phyloP scores from a whole-genome alignment of 2,329 filamentous ascomycete genomes.

The Sordariomycetes sp. region DNA sequence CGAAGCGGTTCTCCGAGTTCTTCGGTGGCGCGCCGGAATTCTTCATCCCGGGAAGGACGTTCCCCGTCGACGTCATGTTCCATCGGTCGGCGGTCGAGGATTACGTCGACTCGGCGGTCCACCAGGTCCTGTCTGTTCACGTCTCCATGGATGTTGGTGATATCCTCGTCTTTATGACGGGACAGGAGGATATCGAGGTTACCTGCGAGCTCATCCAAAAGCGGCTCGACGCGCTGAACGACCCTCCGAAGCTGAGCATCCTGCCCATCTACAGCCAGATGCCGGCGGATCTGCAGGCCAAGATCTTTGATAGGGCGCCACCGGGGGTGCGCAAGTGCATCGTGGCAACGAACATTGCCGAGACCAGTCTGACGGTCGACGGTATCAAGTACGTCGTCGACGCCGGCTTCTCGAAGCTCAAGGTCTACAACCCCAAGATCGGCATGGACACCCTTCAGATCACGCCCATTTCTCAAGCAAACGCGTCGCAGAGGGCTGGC shows the following conservation, averaged over 20 bases:
- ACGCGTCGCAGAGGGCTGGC: slow-evolving; percentile 84
- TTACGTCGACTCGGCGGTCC: slow-evolving; percentile 93
- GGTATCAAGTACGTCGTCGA: slow-evolving; percentile 99
- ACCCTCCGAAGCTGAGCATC: slow-evolving; percentile 88
- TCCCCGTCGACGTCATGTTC: slow-evolving; percentile 93
- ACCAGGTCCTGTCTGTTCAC: slow-evolving; percentile 90
- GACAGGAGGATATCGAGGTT: slow-evolving; percentile 94
- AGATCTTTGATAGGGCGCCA: slow-evolving; percentile 87
- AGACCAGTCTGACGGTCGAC: slow-evolving; percentile 94
- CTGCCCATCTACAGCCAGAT: slow-evolving; percentile 98
- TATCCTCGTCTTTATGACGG: slow-evolving; percentile 98
- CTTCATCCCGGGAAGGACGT: slow-evolving; percentile 88
- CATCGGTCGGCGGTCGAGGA: slow-evolving; percentile 92
- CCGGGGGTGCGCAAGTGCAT: slow-evolving; percentile 94
- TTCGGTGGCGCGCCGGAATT: slow-evolving; percentile 95
- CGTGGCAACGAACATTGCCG: slow-evolving; percentile 95
- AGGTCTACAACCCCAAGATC: slow-evolving; percentile 98
- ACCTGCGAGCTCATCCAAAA: slow-evolving; percentile 91
- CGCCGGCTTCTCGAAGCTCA: slow-evolving; percentile 89
- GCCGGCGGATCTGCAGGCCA: slow-evolving; percentile 94
- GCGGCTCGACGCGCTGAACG: slow-evolving; percentile 75
- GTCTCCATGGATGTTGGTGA: slow-evolving; percentile 88
- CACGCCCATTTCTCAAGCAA: slow-evolving; percentile 93
- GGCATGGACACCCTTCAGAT: slow-evolving; percentile 98
- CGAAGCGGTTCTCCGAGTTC: slow-evolving; percentile 89